phyloP scores from a whole-genome alignment of 306 rosid species.

The Boehmeria nivea region DNA sequence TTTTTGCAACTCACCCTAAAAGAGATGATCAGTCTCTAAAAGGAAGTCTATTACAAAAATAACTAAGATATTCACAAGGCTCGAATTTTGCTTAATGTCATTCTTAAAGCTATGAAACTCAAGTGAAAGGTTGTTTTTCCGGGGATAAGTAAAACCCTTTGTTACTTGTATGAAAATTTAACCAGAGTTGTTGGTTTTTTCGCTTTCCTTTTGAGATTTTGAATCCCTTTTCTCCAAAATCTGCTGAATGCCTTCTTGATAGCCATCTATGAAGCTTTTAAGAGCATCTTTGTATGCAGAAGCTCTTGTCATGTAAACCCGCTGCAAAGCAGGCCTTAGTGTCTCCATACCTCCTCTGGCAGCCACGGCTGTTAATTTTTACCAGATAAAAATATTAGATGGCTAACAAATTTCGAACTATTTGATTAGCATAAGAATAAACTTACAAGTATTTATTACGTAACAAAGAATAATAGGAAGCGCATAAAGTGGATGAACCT shows the following conservation, averaged over 20 bases:
- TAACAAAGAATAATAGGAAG: too few species aligned
- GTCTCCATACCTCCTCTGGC: constrained; percentile 75
- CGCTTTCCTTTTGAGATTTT: constrained; percentile 39
- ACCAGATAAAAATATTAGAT: constrained; percentile 18
- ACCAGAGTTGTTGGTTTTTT: constrained; percentile 31
- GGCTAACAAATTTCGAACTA: constrained; percentile 6
- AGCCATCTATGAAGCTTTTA: constrained; percentile 73
- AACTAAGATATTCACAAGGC: constrained; percentile 14
- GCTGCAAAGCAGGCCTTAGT: constrained; percentile 76
- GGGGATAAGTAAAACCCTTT: constrained; percentile 9
- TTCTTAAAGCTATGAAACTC: constrained; percentile 14
- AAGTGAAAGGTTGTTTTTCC: constrained; percentile 3
- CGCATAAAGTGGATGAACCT: background rate
- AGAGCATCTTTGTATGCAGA: constrained; percentile 84
- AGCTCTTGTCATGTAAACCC: constrained; percentile 84
- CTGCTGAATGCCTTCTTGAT: constrained; percentile 77
- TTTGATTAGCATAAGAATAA: constrained; percentile 5
- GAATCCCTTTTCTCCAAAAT: constrained; percentile 54
- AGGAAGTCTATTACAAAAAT: background rate
- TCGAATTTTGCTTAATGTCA: background rate
- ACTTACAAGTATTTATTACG: background rate
- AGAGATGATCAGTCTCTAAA: constrained; percentile 6
- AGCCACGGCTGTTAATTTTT: constrained; percentile 56
- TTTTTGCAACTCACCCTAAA: background rate
- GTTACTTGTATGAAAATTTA: constrained; percentile 19